phyloP scores from a whole-genome alignment of 78 protist genomes.

The Thecamonas trahens region DNA sequence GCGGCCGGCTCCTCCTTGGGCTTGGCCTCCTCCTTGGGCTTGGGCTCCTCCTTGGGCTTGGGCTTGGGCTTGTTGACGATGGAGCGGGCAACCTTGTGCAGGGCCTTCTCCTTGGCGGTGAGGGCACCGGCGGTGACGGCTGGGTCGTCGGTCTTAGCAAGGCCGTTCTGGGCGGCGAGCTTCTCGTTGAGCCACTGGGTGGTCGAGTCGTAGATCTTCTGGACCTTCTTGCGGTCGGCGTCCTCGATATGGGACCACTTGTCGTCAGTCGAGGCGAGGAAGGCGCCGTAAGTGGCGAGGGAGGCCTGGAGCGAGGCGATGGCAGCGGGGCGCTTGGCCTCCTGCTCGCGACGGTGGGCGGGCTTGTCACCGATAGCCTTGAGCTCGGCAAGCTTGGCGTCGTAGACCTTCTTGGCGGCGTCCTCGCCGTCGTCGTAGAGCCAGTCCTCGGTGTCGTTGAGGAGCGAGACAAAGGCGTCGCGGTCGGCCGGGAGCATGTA shows the following conservation, averaged over 20 bases:
- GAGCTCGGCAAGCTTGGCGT: constrained; percentile 21
- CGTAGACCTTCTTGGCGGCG: constrained; percentile 61
- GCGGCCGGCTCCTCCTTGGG: too few species aligned
- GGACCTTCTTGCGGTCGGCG: constrained; percentile 13
- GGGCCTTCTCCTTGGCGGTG: background rate
- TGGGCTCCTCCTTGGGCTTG: too few species aligned
- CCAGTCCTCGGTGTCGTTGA: constrained; percentile 70
- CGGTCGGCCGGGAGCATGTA: constrained; percentile 32
- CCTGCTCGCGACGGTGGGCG: constrained; percentile 5
- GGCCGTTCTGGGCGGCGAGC: background rate
- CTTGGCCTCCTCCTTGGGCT: background rate
- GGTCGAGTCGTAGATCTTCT: background rate
- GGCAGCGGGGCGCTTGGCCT: constrained; percentile 2
- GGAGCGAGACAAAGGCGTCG: constrained; percentile 14
- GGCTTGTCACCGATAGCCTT: background rate
- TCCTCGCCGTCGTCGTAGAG: constrained; percentile 89
- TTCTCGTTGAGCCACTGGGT: constrained; percentile 10
- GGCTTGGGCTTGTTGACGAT: background rate
- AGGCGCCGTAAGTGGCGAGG: background rate
- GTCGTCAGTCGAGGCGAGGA: background rate
- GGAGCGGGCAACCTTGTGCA: background rate
- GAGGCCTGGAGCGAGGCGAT: background rate
- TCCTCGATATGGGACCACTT: constrained; percentile 15
- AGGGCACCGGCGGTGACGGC: constrained; percentile 5
- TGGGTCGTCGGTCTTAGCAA: background rate